Evolutionary conservation across 2,329 filamentous ascomycete species (phyloP).

Genomic region (Epicoccum sorghinum): DNA sequence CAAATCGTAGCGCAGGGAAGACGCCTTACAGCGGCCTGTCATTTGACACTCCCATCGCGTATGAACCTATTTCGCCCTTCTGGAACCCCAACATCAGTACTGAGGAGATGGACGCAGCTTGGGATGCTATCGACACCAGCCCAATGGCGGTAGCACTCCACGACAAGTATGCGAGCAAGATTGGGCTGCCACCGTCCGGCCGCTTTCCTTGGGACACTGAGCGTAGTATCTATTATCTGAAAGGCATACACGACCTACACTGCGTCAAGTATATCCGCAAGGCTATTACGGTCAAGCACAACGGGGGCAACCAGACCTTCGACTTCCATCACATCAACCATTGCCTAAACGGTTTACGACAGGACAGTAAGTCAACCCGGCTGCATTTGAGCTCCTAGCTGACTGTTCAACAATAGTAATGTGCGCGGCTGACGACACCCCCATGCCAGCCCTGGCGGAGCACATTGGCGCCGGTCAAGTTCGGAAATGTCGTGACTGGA

Average conservation of each 20-base stretch:
- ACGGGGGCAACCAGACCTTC: slow-evolving; percentile 29
- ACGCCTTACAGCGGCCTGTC: slow-evolving; percentile 36
- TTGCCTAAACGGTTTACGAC: slow-evolving; percentile 42
- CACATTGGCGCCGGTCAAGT: slow-evolving; percentile 38
- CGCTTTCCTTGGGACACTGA: slow-evolving; percentile 46
- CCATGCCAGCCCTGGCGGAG: slow-evolving; percentile 36
- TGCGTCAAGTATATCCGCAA: slow-evolving; percentile 46
- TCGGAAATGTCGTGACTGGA: slow-evolving; percentile 42
- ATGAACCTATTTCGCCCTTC: slow-evolving; percentile 35
- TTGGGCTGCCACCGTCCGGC: slow-evolving; percentile 34
- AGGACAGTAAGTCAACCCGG: slow-evolving; percentile 25
- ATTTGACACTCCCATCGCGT: slow-evolving; percentile 36
- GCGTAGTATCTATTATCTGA: slow-evolving; percentile 44
- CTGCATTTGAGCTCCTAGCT: background rate
- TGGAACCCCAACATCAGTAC: slow-evolving; percentile 40
- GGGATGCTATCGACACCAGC: slow-evolving; percentile 43
- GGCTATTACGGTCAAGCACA: slow-evolving; percentile 39
- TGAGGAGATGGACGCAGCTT: slow-evolving; percentile 36
- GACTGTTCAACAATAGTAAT: slow-evolving; percentile 24
- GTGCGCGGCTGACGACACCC: slow-evolving; percentile 45
- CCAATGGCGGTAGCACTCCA: slow-evolving; percentile 41
- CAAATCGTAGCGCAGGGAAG: slow-evolving; percentile 20
- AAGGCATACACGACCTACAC: slow-evolving; percentile 44
- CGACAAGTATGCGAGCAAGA: slow-evolving; percentile 31
- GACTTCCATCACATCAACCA: slow-evolving; percentile 40